phyloP scores from a whole-genome alignment of 305 asterid genomes.

The Rubia tinctorum region DNA sequence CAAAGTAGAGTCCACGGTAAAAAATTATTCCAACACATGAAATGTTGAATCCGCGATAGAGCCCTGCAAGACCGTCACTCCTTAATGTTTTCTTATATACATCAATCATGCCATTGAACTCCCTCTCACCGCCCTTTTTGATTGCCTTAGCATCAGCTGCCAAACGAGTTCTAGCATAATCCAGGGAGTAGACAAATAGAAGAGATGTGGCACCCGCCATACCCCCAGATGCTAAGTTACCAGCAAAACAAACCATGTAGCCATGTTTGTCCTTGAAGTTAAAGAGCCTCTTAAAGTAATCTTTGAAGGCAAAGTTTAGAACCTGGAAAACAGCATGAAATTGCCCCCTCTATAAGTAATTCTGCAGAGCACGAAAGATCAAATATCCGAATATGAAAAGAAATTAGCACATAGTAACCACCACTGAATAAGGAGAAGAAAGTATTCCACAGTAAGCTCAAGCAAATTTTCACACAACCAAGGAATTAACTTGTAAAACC shows the following conservation, averaged over 20 bases:
- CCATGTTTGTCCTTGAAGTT: constrained; percentile 32
- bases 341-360: no score
- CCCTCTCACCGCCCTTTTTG: constrained; percentile 36
- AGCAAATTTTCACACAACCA: no score
- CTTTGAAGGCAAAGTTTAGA: constrained; percentile 37
- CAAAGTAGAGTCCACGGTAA: constrained; percentile 40
- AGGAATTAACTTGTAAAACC: no score
- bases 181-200: constrained; percentile 32
- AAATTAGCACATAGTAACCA: no score
- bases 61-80: constrained; percentile 35
- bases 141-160: constrained; percentile 38
- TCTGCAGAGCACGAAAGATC: no score
- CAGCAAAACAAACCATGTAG: constrained; percentile 35
- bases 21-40: constrained; percentile 37
- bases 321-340: constrained; percentile 19
- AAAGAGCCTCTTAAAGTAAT: constrained; percentile 32
- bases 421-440: no score
- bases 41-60: constrained; percentile 36
- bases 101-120: constrained; percentile 34
- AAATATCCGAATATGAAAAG: no score
- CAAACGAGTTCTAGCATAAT: constrained; percentile 36
- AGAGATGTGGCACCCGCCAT: constrained; percentile 40
- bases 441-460: no score
- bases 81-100: constrained; percentile 32
- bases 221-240: constrained; percentile 36